A percentile compares a stretch with the other conserved stretches of the same genome.
These are phyloP conservation scores for carrot (Daucus carota) DNA, from an alignment of 129 eudicot species.

Conservation along the genomic window DNA sequence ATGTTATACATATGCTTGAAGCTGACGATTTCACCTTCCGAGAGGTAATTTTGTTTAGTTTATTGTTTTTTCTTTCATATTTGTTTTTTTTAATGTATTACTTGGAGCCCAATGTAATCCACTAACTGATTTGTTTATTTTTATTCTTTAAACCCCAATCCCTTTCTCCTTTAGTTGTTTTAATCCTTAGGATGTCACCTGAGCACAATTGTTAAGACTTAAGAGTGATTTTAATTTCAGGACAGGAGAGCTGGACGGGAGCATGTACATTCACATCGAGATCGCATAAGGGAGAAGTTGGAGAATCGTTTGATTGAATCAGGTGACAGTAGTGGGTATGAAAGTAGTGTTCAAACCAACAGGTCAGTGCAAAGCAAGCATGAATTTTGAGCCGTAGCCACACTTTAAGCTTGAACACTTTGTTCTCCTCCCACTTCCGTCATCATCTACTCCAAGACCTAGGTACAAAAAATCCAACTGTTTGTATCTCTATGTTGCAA, in stretches of 20 bases:
- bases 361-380: constrained; percentile 39
- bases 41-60: constrained; percentile 50
- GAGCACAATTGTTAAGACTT: no score
- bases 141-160: neutral
- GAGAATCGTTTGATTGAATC: constrained; percentile 52
- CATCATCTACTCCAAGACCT: constrained; percentile 2
- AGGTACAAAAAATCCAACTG: neutral
- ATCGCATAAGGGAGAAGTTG: constrained; percentile 29
- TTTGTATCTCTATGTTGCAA: neutral
- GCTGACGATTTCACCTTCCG: constrained; percentile 78
- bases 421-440: neutral
- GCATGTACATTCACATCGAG: constrained; percentile 29
- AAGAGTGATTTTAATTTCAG: constrained; percentile 44
- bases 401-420: neutral
- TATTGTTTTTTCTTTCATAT: no score
- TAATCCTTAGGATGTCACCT: neutral
- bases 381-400: constrained; percentile 35
- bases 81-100: neutral
- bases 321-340: constrained; percentile 89
- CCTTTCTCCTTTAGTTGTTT: neutral
- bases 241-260: constrained; percentile 55
- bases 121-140: neutral
- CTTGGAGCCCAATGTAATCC: neutral
- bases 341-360: constrained; percentile 62
- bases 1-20: constrained; percentile 88